A percentile compares a stretch with the other conserved stretches of the same genome.
Conservation (phyloP, 116 monocot genomes). For the Iris pallida region DNA sequence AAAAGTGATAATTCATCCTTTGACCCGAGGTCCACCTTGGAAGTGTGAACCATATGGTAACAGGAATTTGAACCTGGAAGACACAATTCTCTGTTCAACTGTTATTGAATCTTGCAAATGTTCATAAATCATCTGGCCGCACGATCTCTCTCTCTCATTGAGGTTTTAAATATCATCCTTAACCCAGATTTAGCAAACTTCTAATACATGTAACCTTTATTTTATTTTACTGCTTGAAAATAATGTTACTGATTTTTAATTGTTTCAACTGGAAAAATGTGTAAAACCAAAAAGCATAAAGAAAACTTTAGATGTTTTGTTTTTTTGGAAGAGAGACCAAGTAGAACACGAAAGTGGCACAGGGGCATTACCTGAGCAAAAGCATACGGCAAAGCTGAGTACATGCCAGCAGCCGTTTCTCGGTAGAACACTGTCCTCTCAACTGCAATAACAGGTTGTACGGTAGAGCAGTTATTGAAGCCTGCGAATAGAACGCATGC, state of each 20-base stretch:
- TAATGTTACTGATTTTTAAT: neutral
- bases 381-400: slow-evolving; percentile 36
- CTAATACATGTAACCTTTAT: too few relatives aligned
- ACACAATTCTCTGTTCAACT: too few relatives aligned
- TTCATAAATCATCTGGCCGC: too few relatives aligned
- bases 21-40: too few relatives aligned
- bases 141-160: too few relatives aligned
- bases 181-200: too few relatives aligned
- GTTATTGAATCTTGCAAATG: too few relatives aligned
- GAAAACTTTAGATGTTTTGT: neutral
- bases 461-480: slow-evolving; percentile 23
- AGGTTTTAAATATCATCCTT: too few relatives aligned
- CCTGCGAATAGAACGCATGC: slow-evolving; percentile 26
- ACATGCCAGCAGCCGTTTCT: slow-evolving; percentile 42
- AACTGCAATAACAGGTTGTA: slow-evolving; percentile 26
- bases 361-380: slow-evolving; percentile 25
- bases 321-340: neutral
- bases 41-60: too few relatives aligned
- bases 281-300: neutral
- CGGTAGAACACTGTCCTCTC: slow-evolving; percentile 45
- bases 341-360: neutral
- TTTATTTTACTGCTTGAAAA: too few relatives aligned
- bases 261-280: neutral
- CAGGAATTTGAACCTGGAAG: too few relatives aligned
- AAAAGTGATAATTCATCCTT: too few relatives aligned